Conservation (phyloP, 257 asterid genomes). For the Jacaranda mimosifolia region DNA sequence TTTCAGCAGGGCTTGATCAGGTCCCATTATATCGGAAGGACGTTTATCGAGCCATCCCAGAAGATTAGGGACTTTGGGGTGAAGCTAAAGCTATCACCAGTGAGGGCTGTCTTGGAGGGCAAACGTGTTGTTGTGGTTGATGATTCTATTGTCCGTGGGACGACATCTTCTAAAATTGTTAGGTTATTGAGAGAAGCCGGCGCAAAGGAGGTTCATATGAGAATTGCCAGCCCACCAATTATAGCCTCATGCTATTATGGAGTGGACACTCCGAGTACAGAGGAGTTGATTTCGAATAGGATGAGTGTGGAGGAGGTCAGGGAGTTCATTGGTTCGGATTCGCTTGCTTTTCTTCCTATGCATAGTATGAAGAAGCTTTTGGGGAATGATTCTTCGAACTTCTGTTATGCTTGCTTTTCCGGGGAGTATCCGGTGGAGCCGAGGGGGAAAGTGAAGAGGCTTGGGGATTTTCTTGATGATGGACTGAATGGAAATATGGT, state of each 20-base stretch:
- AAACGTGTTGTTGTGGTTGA: conserved; percentile 98
- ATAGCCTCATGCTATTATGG: conserved; percentile 92
- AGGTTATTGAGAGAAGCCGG: conserved; percentile 89
- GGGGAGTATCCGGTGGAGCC: conserved; percentile 87
- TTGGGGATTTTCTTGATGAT: conserved; percentile 81
- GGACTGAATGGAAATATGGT: conserved; percentile 59
- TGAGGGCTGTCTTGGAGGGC: conserved; percentile 89
- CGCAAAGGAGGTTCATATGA: conserved; percentile 94
- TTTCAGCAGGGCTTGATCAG: conserved; percentile 89
- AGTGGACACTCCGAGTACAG: conserved; percentile 83
- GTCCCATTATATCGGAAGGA: conserved; percentile 91
- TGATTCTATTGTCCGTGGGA: conserved; percentile 94
- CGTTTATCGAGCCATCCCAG: conserved; percentile 94
- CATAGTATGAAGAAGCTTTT: conserved; percentile 58
- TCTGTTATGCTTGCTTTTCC: conserved; percentile 83
- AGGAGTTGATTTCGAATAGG: conserved; percentile 80
- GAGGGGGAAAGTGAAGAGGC: conserved; percentile 75
- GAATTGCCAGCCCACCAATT: conserved; percentile 93
- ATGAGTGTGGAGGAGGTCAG: conserved; percentile 80
- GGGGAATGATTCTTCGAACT: conserved; percentile 55
- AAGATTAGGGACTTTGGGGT: conserved; percentile 94
- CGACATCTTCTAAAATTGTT: conserved; percentile 90
- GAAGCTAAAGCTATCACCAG: conserved; percentile 84
- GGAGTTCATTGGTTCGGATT: conserved; percentile 82
- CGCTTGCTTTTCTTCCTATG: conserved; percentile 73